These are phyloP conservation scores for Aspergillus sp. DNA, from an alignment of 2,329 filamentous ascomycete genomes.

Conservation along the genomic window DNA sequence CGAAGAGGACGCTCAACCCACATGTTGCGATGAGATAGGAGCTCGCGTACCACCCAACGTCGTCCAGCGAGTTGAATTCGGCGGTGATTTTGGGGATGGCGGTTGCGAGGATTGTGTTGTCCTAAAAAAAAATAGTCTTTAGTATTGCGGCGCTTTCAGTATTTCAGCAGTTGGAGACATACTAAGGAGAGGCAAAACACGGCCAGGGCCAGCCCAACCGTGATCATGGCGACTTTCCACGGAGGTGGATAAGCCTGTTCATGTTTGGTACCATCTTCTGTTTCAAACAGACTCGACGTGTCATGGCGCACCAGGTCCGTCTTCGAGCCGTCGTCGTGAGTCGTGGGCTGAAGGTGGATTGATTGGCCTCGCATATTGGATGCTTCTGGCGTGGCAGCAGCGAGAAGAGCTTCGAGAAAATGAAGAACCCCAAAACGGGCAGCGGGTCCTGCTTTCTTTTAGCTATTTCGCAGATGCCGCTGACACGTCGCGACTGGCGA, in stretches of 20 bases:
- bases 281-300: background rate
- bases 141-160: too few species aligned
- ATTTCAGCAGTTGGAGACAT: too few species aligned
- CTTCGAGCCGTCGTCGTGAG: too few species aligned
- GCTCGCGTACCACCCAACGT: background rate
- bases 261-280: background rate
- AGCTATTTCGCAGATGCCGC: too few species aligned
- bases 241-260: background rate
- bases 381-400: too few species aligned
- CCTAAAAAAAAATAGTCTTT: background rate
- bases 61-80: background rate
- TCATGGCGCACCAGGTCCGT: too few species aligned
- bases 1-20: background rate
- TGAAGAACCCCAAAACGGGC: too few species aligned
- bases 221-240: slow-evolving; percentile 3
- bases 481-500: too few species aligned
- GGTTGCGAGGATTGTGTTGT: background rate
- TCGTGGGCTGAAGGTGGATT: too few species aligned
- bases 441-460: too few species aligned
- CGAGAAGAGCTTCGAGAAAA: too few species aligned
- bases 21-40: background rate
- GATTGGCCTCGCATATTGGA: too few species aligned
- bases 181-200: background rate
- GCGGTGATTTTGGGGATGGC: background rate
- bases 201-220: slow-evolving; percentile 2